Evolutionary conservation across 2,329 filamentous ascomycete genomes (phyloP).

Genomic region (Fusarium luffae): DNA sequence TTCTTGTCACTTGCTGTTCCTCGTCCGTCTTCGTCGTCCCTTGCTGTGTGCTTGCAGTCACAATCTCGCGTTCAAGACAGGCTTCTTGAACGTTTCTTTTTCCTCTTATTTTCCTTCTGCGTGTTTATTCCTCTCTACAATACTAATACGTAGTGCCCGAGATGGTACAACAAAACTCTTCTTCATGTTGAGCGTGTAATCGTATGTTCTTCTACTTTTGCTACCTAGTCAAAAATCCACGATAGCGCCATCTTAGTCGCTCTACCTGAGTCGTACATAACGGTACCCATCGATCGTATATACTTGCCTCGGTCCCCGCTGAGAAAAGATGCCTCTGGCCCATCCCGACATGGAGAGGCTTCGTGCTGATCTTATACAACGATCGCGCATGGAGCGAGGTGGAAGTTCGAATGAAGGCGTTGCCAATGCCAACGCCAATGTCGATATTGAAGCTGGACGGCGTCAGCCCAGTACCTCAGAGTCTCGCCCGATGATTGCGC

Average conservation of each 20-base stretch:
- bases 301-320: constrained; percentile 4
- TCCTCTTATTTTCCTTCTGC: constrained; percentile 1
- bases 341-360: constrained; percentile 48
- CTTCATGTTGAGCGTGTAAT: constrained; percentile 24
- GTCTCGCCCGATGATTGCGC: constrained; percentile 8
- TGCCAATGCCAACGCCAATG: constrained; percentile 15
- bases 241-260: constrained; percentile 29
- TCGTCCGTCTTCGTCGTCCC: constrained; percentile 29
- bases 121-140: constrained; percentile 8
- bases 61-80: constrained; percentile 32
- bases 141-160: constrained; percentile 20
- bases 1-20: constrained; percentile 17
- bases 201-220: constrained; percentile 9
- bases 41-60: constrained; percentile 13
- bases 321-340: constrained; percentile 38
- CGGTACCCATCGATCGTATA: constrained; percentile 17
- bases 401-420: constrained; percentile 22
- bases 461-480: constrained; percentile 15
- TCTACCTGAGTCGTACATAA: constrained; percentile 25
- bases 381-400: constrained; percentile 46
- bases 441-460: constrained; percentile 28
- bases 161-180: constrained; percentile 24
- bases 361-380: constrained; percentile 48
- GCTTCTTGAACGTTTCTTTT: constrained; percentile 29
- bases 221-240: constrained; percentile 25